Conservation (phyloP, 257 asterid genomes). For the Solanum sejunctum region DNA sequence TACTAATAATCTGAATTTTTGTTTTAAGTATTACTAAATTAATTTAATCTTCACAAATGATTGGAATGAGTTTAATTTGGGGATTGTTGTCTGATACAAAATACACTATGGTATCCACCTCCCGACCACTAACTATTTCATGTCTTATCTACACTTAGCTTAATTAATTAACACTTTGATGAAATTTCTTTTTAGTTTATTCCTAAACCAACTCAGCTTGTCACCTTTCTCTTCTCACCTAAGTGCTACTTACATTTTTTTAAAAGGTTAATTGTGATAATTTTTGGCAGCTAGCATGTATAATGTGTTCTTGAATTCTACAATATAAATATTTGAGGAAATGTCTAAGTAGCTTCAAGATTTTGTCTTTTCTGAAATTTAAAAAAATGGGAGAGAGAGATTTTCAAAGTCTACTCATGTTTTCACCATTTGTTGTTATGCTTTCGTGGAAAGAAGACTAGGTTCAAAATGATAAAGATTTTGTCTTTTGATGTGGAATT, state of each 20-base stretch:
- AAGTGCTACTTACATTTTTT: neutral
- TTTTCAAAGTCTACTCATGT: neutral
- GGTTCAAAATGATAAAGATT: neutral
- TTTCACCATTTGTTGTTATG: neutral
- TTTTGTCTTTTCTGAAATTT: neutral
- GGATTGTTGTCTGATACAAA: neutral
- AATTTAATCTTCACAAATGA: neutral
- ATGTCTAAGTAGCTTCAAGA: neutral
- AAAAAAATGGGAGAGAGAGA: neutral
- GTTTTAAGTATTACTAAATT: neutral
- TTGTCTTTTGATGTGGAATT: neutral
- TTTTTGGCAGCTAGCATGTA: neutral
- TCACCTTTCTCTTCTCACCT: slow-evolving; percentile 11
- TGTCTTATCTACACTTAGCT: neutral
- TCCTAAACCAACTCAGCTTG: slow-evolving; percentile 19
- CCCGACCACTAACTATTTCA: slow-evolving; percentile 6
- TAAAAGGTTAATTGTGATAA: neutral
- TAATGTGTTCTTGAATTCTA: neutral
- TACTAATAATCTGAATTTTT: neutral
- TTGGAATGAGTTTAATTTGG: neutral
- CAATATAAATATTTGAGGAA: neutral
- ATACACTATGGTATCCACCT: neutral
- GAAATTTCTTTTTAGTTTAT: neutral
- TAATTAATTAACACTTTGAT: neutral
- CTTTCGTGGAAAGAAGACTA: neutral